Percentiles rank a stretch among this genome's conserved stretches.
phyloP scores from a whole-genome alignment of 129 eudicot species.

The Arctium lappa region DNA sequence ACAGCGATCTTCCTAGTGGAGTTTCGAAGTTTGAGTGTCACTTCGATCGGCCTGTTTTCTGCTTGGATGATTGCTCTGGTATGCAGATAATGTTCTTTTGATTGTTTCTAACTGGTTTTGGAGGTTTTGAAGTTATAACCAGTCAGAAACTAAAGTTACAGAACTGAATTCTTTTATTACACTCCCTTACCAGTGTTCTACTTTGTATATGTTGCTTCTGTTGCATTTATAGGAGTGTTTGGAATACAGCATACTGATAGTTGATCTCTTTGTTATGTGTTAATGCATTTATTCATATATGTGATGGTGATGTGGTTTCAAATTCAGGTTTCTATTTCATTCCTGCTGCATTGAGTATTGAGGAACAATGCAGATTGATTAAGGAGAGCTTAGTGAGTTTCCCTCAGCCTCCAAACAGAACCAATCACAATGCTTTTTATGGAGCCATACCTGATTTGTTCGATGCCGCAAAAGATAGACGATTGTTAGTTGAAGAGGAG shows the following conservation, averaged over 20 bases:
- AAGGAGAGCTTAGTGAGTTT: constrained; percentile 81
- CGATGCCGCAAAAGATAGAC: constrained; percentile 52
- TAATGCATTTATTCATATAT: background rate
- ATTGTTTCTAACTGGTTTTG: background rate
- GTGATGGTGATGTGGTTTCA: constrained; percentile 14
- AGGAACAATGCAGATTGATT: constrained; percentile 80
- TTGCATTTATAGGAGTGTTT: background rate
- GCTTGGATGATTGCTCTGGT: constrained; percentile 80
- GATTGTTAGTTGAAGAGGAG: constrained; percentile 46
- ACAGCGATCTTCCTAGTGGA: constrained; percentile 48
- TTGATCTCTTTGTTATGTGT: background rate
- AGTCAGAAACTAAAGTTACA: background rate
- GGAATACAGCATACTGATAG: constrained; percentile 1
- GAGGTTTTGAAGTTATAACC: background rate
- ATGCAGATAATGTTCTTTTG: background rate
- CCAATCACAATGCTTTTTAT: constrained; percentile 82
- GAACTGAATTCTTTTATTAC: background rate
- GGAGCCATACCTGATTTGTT: constrained; percentile 73
- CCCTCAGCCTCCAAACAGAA: constrained; percentile 92
- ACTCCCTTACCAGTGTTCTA: background rate
- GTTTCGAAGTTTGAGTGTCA: constrained; percentile 33
- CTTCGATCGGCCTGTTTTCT: constrained; percentile 52
- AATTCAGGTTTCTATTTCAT: constrained; percentile 84
- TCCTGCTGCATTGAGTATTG: constrained; percentile 73
- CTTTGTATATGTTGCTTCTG: background rate